Conservation (phyloP, 2,329 filamentous ascomycete species). For the Pseudopithomyces chartarum region DNA sequence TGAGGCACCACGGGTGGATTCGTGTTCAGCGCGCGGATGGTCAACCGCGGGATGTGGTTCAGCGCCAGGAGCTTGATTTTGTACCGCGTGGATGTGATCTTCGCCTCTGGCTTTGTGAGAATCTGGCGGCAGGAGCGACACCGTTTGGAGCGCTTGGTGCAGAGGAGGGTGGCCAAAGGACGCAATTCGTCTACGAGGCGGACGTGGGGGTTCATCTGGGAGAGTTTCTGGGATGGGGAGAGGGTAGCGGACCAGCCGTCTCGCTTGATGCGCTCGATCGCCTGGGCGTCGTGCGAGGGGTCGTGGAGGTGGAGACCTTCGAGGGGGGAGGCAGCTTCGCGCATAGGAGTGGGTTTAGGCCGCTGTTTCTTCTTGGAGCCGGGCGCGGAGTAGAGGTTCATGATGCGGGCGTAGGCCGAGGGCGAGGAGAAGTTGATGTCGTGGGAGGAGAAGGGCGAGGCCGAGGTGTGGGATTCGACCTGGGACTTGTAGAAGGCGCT, state of each 20-base stretch:
- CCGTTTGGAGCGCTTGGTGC: slow-evolving; percentile 91
- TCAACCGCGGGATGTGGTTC: slow-evolving; percentile 84
- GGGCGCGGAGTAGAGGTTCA: slow-evolving; percentile 78
- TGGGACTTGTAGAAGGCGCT: slow-evolving; percentile 83
- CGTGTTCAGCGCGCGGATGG: slow-evolving; percentile 70
- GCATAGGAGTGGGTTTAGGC: slow-evolving; percentile 74
- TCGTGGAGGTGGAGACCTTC: slow-evolving; percentile 73
- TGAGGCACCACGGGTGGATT: slow-evolving; percentile 27
- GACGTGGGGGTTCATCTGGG: slow-evolving; percentile 56
- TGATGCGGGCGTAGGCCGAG: slow-evolving; percentile 81
- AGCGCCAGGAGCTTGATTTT: slow-evolving; percentile 86
- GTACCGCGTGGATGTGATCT: slow-evolving; percentile 86
- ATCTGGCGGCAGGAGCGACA: slow-evolving; percentile 94
- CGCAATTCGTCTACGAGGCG: slow-evolving; percentile 76
- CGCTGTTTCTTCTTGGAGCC: slow-evolving; percentile 60
- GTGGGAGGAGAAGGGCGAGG: slow-evolving; percentile 47
- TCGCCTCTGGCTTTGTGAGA: slow-evolving; percentile 90
- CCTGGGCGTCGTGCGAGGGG: slow-evolving; percentile 63
- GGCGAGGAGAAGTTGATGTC: slow-evolving; percentile 72
- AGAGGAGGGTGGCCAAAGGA: slow-evolving; percentile 80
- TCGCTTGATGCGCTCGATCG: slow-evolving; percentile 60
- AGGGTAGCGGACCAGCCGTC: slow-evolving; percentile 71
- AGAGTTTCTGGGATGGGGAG: slow-evolving; percentile 56
- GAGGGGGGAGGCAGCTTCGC: slow-evolving; percentile 71
- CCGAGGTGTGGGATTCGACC: slow-evolving; percentile 62